Base-by-base conservation (phyloP, 495 filamentous ascomycete genomes). In the Penicillium herquei region DNA sequence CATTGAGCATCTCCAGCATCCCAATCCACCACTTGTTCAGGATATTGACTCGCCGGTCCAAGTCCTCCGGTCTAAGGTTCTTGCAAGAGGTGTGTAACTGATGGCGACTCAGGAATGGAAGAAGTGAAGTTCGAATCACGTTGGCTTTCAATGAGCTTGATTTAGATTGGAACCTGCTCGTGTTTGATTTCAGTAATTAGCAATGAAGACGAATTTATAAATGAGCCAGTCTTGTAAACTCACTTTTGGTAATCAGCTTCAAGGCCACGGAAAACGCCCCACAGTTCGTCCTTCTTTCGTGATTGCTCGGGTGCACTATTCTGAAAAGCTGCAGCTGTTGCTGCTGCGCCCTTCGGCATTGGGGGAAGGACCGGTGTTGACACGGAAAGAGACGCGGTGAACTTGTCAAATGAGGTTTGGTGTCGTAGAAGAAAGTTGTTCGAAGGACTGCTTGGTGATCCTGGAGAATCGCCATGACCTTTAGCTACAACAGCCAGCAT, bases 1-100 rank as follows among this genome's bases (percentile, higher is more conserved):
- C 87, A 63, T 92, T 86, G 41, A 97, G 80, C 78, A 96, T 85
- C 53, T 92, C 91, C 41, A 98, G 71, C 43, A 98, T 79, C 7
- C 87, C 92, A 37, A 82, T 90, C 94, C 94, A 98, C 94, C 94
- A 98, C 66, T 91, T 94, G 63, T 96, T 91, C 40, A 98, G 75
- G 35, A 95, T 88, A 37, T 84, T 84, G 5, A 89, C 82, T 52
- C 94, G 80, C 35, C 90, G 83, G 55, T 98, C 94, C 40, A 98
- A 70, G 66, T 96, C 91, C 76, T 97, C 94, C 6, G 91, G 79
- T 32, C 83, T 74, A 26, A 92, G 69, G 46, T 78, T 80, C 58
- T 76, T 79, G 57, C 84, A 87, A 5, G 89, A 92, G 2, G 83
- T 72, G 61, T 94, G 87, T n/a, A 82, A 69, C 42, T 83, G 80